A percentile compares a stretch with the other conserved stretches of the same genome.
Conservation (phyloP, 345 rosid species). For the Pugionium cornutum region DNA sequence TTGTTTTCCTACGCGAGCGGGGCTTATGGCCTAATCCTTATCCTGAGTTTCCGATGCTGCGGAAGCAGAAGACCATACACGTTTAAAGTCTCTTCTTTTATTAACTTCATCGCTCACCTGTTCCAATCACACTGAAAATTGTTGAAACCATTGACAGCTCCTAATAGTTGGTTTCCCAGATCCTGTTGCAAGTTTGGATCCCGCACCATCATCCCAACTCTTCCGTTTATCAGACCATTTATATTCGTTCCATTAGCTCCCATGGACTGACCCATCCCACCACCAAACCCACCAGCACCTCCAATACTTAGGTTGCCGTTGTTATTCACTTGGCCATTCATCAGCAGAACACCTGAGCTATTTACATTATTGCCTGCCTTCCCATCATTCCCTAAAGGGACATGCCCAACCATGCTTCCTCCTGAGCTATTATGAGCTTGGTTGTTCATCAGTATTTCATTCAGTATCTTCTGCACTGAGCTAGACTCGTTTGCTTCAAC, state of each 20-base stretch:
- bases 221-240: constrained; percentile 60
- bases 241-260: constrained; percentile 59
- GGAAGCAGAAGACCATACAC: constrained; percentile 13
- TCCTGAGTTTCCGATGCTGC: constrained; percentile 22
- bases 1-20: no score
- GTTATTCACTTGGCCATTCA: constrained; percentile 55
- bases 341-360: constrained; percentile 52
- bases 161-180: constrained; percentile 76
- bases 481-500: constrained; percentile 68
- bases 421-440: constrained; percentile 49
- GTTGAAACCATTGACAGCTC: constrained; percentile 71
- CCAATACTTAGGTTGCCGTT: constrained; percentile 44
- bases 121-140: constrained; percentile 89
- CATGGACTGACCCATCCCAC: constrained; percentile 62
- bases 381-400: constrained; percentile 57
- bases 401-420: constrained; percentile 58
- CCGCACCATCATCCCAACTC: constrained; percentile 62
- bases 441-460: constrained; percentile 68
- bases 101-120: constrained; percentile 6
- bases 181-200: constrained; percentile 78
- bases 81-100: neutral
- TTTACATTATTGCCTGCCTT: constrained; percentile 49
- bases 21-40: constrained; percentile 28
- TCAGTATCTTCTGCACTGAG: constrained; percentile 85
- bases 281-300: constrained; percentile 47